Conservation (phyloP, 345 rosid genomes). For the Gossypium australe region DNA sequence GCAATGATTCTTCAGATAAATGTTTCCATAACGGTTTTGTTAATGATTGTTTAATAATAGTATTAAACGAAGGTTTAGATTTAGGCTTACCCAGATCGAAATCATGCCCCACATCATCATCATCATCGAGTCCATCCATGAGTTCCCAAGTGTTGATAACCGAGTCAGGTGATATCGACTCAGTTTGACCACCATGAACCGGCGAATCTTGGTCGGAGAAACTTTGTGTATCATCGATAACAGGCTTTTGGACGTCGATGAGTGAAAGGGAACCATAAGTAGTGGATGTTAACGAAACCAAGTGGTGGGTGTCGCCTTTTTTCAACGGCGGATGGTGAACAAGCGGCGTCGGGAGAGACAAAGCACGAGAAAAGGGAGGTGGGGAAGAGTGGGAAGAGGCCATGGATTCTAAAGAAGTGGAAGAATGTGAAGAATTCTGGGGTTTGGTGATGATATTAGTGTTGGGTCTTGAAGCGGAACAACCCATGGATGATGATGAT, state of each 20-base stretch:
- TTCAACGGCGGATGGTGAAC: conserved; percentile 83
- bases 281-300: conserved; percentile 78
- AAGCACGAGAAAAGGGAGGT: conserved; percentile 39
- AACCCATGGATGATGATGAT: conserved; percentile 55
- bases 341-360: conserved; percentile 60
- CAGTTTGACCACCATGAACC: conserved; percentile 18
- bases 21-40: conserved; percentile 63
- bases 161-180: conserved; percentile 57
- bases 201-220: conserved; percentile 20
- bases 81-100: conserved; percentile 25
- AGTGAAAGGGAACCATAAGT: conserved; percentile 77
- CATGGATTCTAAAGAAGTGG: conserved; percentile 21
- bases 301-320: conserved; percentile 86
- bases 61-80: conserved; percentile 9
- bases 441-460: conserved; percentile 13
- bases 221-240: conserved; percentile 11
- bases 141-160: conserved; percentile 96
- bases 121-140: conserved; percentile 89
- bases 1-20: conserved; percentile 64
- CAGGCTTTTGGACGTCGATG: conserved; percentile 27
- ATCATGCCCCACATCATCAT: conserved; percentile 40
- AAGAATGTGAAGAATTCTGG: conserved; percentile 9
- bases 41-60: conserved; percentile 5
- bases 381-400: conserved; percentile 27
- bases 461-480: conserved; percentile 54